Evolutionary conservation across 2,329 filamentous ascomycete species (phyloP).

Genomic region (Sporothrix humicola): DNA sequence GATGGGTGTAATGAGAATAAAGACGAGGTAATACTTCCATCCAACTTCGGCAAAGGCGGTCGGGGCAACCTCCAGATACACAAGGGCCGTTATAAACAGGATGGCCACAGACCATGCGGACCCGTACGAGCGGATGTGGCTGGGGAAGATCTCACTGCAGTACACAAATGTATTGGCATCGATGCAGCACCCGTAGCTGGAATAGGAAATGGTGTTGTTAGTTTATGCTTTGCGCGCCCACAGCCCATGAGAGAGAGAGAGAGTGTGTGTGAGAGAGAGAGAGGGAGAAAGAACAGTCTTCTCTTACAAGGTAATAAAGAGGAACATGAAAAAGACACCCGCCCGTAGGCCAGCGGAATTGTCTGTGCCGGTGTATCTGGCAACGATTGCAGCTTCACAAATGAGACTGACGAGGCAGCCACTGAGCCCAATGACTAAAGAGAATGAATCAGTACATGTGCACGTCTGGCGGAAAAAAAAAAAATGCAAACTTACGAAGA

Average conservation of each 20-base stretch:
- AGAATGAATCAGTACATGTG: too few relatives aligned
- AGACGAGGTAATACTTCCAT: constrained; percentile 6
- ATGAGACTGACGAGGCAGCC: constrained; percentile 17
- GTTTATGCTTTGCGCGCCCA: too few relatives aligned
- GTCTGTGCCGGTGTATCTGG: background rate
- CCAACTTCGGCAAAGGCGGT: background rate
- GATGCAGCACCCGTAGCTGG: background rate
- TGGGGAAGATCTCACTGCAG: too few relatives aligned
- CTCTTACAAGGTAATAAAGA: constrained; percentile 28
- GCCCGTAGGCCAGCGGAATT: background rate
- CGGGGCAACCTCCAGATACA: background rate
- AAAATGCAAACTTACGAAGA: background rate
- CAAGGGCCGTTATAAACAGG: background rate
- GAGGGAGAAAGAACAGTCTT: too few relatives aligned
- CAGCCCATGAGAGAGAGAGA: too few relatives aligned
- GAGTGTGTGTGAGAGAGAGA: too few relatives aligned
- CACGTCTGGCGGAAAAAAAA: too few relatives aligned
- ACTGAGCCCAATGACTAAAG: constrained; percentile 15
- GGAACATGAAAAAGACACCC: constrained; percentile 30
- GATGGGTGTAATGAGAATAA: constrained; percentile 10
- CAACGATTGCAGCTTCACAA: constrained; percentile 11
- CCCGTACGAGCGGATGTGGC: too few relatives aligned
- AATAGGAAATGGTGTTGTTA: background rate
- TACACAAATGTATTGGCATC: too few relatives aligned
- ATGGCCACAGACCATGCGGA: too few relatives aligned